Evolutionary conservation across 177 flowering plant species (phyloP).

Genomic region (Vitis hybrid): DNA sequence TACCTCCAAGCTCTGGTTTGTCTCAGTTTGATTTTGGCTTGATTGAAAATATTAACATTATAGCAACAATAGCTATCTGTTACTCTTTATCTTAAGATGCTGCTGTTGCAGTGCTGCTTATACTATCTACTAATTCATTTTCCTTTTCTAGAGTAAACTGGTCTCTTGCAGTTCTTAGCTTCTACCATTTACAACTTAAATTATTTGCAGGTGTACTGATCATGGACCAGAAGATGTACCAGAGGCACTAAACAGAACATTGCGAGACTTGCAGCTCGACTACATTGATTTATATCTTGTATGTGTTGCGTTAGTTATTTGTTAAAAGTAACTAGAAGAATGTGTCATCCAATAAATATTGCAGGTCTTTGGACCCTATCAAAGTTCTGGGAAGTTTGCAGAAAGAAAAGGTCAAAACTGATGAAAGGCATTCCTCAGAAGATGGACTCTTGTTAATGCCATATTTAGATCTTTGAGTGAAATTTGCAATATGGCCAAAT

Average conservation of each 20-base stretch:
- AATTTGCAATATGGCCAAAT: neutral
- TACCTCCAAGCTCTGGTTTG: too few relatives aligned
- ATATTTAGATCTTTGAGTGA: neutral
- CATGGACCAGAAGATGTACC: conserved; percentile 24
- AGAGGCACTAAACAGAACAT: conserved; percentile 12
- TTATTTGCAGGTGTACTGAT: conserved; percentile 10
- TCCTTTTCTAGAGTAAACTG: neutral
- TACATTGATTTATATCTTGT: neutral
- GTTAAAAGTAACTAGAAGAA: too few relatives aligned
- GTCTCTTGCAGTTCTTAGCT: neutral
- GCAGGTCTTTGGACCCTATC: too few relatives aligned
- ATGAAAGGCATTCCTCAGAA: neutral
- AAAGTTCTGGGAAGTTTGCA: neutral
- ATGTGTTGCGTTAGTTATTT: too few relatives aligned
- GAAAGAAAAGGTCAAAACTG: neutral
- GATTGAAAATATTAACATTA: too few relatives aligned
- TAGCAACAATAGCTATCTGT: too few relatives aligned
- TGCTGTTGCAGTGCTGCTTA: neutral
- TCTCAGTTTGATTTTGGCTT: too few relatives aligned
- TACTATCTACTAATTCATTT: neutral
- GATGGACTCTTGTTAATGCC: neutral
- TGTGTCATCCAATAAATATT: too few relatives aligned
- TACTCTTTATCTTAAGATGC: neutral
- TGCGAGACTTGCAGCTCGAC: conserved; percentile 18
- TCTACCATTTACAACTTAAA: neutral